Base-by-base conservation (phyloP, 306 rosid species). In the Begonia fuchsioides region DNA sequence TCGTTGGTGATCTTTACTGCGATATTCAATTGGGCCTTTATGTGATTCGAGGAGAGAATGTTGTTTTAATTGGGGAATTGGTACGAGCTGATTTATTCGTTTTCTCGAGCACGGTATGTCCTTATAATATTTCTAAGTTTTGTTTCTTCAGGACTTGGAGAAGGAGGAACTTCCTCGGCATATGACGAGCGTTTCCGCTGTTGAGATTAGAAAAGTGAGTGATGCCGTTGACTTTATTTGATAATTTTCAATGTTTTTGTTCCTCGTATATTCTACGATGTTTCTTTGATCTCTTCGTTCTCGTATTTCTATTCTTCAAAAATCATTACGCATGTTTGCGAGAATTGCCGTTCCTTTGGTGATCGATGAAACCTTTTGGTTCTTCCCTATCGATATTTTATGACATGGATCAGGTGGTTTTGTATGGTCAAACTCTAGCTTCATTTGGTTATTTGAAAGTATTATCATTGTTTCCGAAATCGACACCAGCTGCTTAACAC, bases 21-120 rank as follows among this genome's bases (percentile, higher is more conserved):
- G 97, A 88, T 68, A 79, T 88, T 65, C 90, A 88, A 51, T 64
- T 88, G 55, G 97, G 97, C 57, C 86, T 88, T 13, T 88, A 88
- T 41, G 79, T 88, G 32, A 88, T 88, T 54, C 95, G 95, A 35
- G 96, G 97, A 64, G 97, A 88, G 72, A 88, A 88, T 62, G 97
- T 88, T 39, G 97, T 88, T 52, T 59, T 88, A 64, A 85, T 88
- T 50, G 97, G 97, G 59, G 97, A 88, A 59, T 81, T 88, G 90
- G 97, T 88, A 78, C 26, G 83, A 45, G 32, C 47, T 64, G 32
- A 16, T 38, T 64, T n/a, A 5, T 54, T 15, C 13, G 5, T 46
- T 39, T 58, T 49, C 49, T 10, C 50, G 58, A 43, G 10, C 49
- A 55, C 61, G 44, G 45, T 66, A 32, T 43, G 58, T 14, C 50